Base-by-base conservation (phyloP, 805 yeast species). In the Starmerella sirachaensis region DNA sequence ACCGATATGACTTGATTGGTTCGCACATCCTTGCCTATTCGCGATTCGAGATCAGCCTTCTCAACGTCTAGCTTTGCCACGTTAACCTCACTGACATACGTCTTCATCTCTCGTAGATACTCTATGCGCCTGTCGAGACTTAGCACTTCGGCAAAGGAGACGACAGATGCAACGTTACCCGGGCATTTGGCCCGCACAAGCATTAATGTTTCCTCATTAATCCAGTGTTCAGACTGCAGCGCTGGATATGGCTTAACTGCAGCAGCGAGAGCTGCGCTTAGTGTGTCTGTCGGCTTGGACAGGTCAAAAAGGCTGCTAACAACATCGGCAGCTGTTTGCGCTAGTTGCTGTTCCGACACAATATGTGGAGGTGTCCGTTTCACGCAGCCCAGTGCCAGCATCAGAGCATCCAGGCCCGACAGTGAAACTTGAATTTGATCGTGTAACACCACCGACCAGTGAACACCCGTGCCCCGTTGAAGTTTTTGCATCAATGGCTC, bases 101-200 rank as follows among this genome's bases (percentile, higher is more conserved):
- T 72, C 29, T 64, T 62, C 50, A 85, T 56, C 14, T 65, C 62
- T 11, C 64, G 58, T 46, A 85, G 62, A 44, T 78, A 81, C 38
- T 69, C 70, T 41, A 69, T 21, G 14, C 49, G 34, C 17, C 22
- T 20, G 11, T 19, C 31, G 6, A 30, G 18, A 21, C 39, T 32
- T 31, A 45, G 29, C 3, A 40, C 29, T 17, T 45, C 41, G 7
- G 45, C 45, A 2, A 43, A 13, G 7, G 35, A 39, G 3, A 84
- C 57, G 41, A 76, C 74, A 1, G 88, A 76, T 2, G 67, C 55
- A 13, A 82, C 55, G 2, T 74, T 51, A 2, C 68, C 53, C 0
- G 97, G 97, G 43, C 82, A 69, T 51, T 86, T 84, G 0, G 91
- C 78, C 43, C 77, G 66, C 1, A 82, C 60, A 19, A 83, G 53